phyloP scores from a whole-genome alignment of 1,284 basidiomycete species.

The Blastosporella zonata region DNA sequence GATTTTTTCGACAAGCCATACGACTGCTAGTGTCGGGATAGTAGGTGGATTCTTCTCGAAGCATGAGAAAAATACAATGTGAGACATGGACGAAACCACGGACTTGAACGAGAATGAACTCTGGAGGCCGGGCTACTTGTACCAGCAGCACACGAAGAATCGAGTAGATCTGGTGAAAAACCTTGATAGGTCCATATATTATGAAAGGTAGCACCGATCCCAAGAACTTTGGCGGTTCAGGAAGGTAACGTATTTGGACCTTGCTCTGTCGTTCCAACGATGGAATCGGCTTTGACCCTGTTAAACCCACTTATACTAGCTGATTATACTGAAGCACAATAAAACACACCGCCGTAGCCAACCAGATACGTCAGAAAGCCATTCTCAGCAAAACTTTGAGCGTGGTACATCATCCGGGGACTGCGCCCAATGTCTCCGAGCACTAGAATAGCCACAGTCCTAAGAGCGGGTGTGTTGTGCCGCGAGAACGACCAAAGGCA shows the following conservation, averaged over 20 bases:
- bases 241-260: constrained; percentile 66
- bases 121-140: constrained; percentile 66
- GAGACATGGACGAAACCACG: constrained; percentile 25
- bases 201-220: constrained; percentile 63
- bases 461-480: constrained; percentile 43
- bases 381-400: constrained; percentile 83
- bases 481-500: constrained; percentile 31
- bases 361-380: constrained; percentile 82
- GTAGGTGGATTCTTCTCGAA: constrained; percentile 88
- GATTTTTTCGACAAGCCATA: constrained; percentile 69
- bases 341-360: constrained; percentile 75
- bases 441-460: constrained; percentile 85
- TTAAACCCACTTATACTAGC: constrained; percentile 6
- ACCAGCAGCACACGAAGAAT: constrained; percentile 66
- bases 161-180: constrained; percentile 63
- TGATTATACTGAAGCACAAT: not conserved
- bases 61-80: not conserved
- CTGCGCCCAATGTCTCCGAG: constrained; percentile 95
- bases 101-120: constrained; percentile 90
- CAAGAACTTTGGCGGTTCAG: constrained; percentile 60
- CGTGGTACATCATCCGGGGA: constrained; percentile 99
- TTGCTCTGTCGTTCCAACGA: constrained; percentile 62
- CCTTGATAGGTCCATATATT: constrained; percentile 78
- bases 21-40: constrained; percentile 89
- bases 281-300: constrained; percentile 75